Evolutionary conservation across 768 basidiomycete genomes (phyloP).

Genomic region (Boletus rubropictus): DNA sequence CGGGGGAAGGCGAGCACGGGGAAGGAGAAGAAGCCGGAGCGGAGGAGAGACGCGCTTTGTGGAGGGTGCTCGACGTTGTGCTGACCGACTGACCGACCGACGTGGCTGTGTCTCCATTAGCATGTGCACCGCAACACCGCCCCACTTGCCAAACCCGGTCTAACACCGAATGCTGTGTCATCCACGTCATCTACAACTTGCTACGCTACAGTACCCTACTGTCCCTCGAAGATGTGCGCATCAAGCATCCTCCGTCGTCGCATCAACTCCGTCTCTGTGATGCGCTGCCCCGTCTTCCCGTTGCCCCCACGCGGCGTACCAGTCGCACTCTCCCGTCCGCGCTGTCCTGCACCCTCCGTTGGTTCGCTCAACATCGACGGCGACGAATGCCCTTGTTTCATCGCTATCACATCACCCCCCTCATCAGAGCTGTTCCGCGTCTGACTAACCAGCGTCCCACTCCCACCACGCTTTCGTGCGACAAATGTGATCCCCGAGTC

Average conservation of each 20-base stretch:
- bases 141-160: constrained; percentile 14
- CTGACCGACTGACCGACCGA: constrained; percentile 28
- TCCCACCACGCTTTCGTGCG: constrained; percentile 43
- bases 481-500: constrained; percentile 68
- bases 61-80: constrained; percentile 26
- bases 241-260: constrained; percentile 71
- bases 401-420: constrained; percentile 5
- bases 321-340: constrained; percentile 26
- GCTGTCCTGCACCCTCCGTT: neutral
- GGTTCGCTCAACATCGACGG: constrained; percentile 7
- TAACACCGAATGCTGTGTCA: constrained; percentile 21
- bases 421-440: constrained; percentile 22
- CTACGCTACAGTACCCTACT: no score
- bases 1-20: neutral
- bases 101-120: constrained; percentile 33
- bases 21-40: constrained; percentile 10
- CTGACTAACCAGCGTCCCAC: constrained; percentile 23
- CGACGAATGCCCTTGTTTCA: constrained; percentile 17
- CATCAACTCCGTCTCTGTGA: constrained; percentile 75
- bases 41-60: constrained; percentile 4
- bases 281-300: constrained; percentile 58
- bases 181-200: neutral
- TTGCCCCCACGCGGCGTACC: constrained; percentile 25
- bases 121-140: constrained; percentile 34
- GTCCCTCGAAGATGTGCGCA: constrained; percentile 51